Evolutionary conservation across 2,329 filamentous ascomycete species (phyloP).

Genomic region (Diaporthe longicolla): DNA sequence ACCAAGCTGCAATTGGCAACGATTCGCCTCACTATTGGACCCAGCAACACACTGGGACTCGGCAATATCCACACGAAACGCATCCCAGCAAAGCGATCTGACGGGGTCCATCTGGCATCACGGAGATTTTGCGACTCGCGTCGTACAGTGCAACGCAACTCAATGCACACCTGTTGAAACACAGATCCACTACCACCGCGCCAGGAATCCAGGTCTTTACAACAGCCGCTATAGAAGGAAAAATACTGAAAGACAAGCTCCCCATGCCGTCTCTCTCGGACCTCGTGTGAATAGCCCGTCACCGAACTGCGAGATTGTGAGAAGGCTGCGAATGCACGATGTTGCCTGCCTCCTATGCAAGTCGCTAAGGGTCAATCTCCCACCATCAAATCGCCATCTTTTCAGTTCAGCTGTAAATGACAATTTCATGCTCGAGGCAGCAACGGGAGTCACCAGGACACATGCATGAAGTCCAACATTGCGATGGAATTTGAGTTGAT

Average conservation of each 20-base stretch:
- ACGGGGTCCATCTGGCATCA: conserved; percentile 40
- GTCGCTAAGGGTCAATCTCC: background rate
- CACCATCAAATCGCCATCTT: background rate
- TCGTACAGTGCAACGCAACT: conserved; percentile 39
- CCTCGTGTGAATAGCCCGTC: background rate
- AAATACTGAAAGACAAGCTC: background rate
- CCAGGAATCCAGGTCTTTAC: conserved; percentile 24
- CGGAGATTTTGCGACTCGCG: conserved; percentile 42
- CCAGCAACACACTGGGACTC: conserved; percentile 12
- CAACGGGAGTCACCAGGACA: background rate
- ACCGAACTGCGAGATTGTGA: background rate
- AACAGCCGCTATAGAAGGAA: conserved; percentile 5
- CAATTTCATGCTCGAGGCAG: too few species aligned
- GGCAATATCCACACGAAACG: conserved; percentile 32
- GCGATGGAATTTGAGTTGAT: background rate
- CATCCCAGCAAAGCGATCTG: conserved; percentile 37
- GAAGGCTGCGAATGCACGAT: background rate
- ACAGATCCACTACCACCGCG: conserved; percentile 23
- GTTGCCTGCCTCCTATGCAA: background rate
- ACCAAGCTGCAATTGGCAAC: background rate
- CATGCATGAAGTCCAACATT: background rate
- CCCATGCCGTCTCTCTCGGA: conserved; percentile 8
- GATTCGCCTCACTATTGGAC: conserved; percentile 6
- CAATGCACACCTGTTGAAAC: conserved; percentile 22
- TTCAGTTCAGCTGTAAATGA: background rate